Base-by-base conservation (phyloP, 768 basidiomycete genomes). In the Rickenella mellea region DNA sequence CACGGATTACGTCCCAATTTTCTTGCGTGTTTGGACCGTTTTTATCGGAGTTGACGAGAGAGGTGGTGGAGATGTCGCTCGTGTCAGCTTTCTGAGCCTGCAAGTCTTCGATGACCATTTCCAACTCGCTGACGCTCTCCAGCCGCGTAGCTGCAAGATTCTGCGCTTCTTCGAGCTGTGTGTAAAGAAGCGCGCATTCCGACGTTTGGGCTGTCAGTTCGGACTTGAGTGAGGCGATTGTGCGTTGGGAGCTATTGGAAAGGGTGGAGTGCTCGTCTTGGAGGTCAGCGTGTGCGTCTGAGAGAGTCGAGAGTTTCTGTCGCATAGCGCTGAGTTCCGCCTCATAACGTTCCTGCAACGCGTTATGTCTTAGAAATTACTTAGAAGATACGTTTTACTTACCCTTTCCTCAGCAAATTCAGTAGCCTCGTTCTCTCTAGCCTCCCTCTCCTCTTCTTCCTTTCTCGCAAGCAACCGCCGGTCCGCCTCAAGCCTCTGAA, bases 401-500 rank as follows among this genome's bases (percentile, higher is more conserved):
- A 84, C 86, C 70, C 78, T 83, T 47, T 80, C 78, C 44, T 73
- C 69, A 4, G 70, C 68, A 40, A 64, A 61, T 27, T 69, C 69
- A 3, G 53, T 57, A 12, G 71, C 64, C 42, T 83, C 75, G 8
- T 56, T 57, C 43, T 84, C 78, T 57, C 75, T 82, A 57, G 80
- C 81, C 44, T 78, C 75, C 19, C 74, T 64, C 46, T 86, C 83
- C 27, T 78, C 74, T 38, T 70, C 65, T 55, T 87, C 85, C 3
- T 79, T 59, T 47, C 86, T 82, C 0, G 78, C 64, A 39, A 86
- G 68, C 65, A 69, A 85, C 14, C 81, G 63, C 27, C 84, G 63
- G 53, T 89, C 86, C 14, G 72, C 64, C 51, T 87, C 82, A 8
- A 90, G 66, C 32, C 76, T 63, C 31, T 83, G 82, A 21, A 88